Evolutionary conservation across 805 yeast species (phyloP), one percentile per base, ranked within the genome.

Genomic region (Ascoidea tarda): DNA sequence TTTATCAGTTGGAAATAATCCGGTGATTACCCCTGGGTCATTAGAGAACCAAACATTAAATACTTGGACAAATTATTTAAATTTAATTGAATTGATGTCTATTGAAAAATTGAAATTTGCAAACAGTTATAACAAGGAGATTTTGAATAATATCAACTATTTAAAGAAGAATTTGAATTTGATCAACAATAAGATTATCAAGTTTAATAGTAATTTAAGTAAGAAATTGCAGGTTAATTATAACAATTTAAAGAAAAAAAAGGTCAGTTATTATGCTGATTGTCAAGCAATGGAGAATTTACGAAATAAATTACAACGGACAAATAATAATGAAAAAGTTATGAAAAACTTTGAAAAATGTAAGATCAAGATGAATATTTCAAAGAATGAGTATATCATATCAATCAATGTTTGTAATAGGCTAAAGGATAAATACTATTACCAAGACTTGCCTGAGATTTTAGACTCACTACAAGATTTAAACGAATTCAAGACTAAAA

Each of bases 21-120:
- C 99, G 0, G 76, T 81, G 47, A 77, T 87, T 47, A 93, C 99
- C 0, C 98, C 99, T 0, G 99, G 99, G 0, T 88, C 97, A 0
- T 71, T 91, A 50, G 98, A 93, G 63, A 76, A 86, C 57, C 96
- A 96, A 0, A 74, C 86, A 14, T 69, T 90, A 56, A 95, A 87
- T 10, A 78, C 95, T 1, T 91, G 99, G 99, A 87, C 78, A 48
- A 95, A 88, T 57, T 77, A 90, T 5, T 74, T 91, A 54, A 75
- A 84, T 3, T 93, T 87, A 62, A 87, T 96, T 1, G 97, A 90
- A 66, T 69, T 75, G 31, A 77, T 86, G 46, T 83, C 96, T 45
- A 77, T 74, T 51, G 95, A 86, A 59, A 81, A 80, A 59, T 63
- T 65, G 32, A 67, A 74, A 50, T 73, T 90, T 49, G 75, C 85